Evolutionary conservation across 2,329 filamentous ascomycete species (phyloP).

Genomic region (Myotisia sp.): DNA sequence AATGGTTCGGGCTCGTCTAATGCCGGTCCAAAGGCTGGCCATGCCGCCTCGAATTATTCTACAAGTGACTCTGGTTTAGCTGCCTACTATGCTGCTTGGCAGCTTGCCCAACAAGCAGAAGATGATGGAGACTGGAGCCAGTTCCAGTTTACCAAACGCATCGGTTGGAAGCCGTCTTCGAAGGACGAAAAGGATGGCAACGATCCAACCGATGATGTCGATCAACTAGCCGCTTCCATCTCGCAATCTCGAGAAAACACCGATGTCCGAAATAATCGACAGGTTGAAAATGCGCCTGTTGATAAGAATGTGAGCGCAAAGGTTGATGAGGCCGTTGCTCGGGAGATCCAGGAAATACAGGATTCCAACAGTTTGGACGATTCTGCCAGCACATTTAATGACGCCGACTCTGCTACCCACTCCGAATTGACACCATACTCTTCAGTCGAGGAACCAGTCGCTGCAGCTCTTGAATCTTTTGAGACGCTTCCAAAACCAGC

Average conservation of each 20-base stretch:
- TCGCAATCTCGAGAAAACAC: conserved; percentile 39
- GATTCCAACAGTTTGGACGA: conserved; percentile 37
- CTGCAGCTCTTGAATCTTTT: conserved; percentile 32
- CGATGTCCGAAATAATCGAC: conserved; percentile 47
- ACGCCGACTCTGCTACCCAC: conserved; percentile 8
- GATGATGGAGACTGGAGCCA: conserved; percentile 77
- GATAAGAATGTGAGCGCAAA: conserved; percentile 49
- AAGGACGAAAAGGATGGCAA: conserved; percentile 24
- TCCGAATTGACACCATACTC: conserved; percentile 16
- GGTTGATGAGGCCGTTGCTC: conserved; percentile 70
- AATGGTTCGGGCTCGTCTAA: conserved; percentile 36
- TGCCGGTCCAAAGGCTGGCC: conserved; percentile 42
- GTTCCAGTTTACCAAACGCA: conserved; percentile 73
- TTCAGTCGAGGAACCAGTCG: conserved; percentile 23
- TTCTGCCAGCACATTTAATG: conserved; percentile 13
- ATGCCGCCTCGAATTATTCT: conserved; percentile 38
- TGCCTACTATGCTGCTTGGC: conserved; percentile 83
- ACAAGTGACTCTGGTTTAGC: conserved; percentile 55
- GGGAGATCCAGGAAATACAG: conserved; percentile 52
- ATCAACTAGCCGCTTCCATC: conserved; percentile 10
- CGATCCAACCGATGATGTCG: conserved; percentile 11
- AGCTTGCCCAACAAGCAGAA: conserved; percentile 56
- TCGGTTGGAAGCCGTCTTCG: conserved; percentile 63
- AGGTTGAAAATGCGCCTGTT: conserved; percentile 36
- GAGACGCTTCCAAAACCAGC: conserved; percentile 50